Evolutionary conservation across 2,329 filamentous ascomycete genomes (phyloP).

Genomic region (Penicillium sclerotigenum): DNA sequence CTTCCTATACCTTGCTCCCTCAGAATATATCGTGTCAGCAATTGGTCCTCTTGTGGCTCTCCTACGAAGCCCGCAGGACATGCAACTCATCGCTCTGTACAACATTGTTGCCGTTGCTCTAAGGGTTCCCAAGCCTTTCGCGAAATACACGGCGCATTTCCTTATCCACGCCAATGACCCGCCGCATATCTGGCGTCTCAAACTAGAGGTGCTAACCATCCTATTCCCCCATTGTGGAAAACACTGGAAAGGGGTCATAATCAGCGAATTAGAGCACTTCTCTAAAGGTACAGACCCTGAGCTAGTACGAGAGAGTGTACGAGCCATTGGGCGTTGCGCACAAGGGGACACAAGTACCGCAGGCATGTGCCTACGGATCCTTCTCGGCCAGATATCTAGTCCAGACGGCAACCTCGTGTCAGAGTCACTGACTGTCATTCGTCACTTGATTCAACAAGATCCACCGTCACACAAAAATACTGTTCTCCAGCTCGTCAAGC

Average conservation of each 20-base stretch:
- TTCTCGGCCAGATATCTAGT: constrained; percentile 84
- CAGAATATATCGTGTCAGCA: constrained; percentile 69
- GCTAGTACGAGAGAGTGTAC: constrained; percentile 82
- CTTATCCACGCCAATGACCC: constrained; percentile 77
- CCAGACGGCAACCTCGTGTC: constrained; percentile 84
- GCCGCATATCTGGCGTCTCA: constrained; percentile 80
- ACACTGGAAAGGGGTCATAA: constrained; percentile 77
- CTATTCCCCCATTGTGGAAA: constrained; percentile 79
- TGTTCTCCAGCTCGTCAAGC: constrained; percentile 83
- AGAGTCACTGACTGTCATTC: constrained; percentile 89
- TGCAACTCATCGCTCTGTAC: constrained; percentile 84
- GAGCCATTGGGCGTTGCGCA: constrained; percentile 89
- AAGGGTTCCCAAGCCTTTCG: constrained; percentile 71
- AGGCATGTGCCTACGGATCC: constrained; percentile 73
- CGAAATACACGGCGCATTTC: constrained; percentile 85
- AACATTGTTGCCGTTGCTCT: constrained; percentile 95
- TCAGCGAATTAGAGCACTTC: constrained; percentile 93
- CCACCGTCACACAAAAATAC: constrained; percentile 77
- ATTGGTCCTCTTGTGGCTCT: constrained; percentile 84
- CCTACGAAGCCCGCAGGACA: constrained; percentile 77
- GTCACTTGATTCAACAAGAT: constrained; percentile 91
- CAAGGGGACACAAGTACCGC: constrained; percentile 71
- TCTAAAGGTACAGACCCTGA: constrained; percentile 70
- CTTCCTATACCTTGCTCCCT: constrained; percentile 79
- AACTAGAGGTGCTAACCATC: constrained; percentile 85